These are phyloP conservation scores for Neoboletus brunneissimus DNA, from an alignment of 768 basidiomycete species.

Conservation along the genomic window DNA sequence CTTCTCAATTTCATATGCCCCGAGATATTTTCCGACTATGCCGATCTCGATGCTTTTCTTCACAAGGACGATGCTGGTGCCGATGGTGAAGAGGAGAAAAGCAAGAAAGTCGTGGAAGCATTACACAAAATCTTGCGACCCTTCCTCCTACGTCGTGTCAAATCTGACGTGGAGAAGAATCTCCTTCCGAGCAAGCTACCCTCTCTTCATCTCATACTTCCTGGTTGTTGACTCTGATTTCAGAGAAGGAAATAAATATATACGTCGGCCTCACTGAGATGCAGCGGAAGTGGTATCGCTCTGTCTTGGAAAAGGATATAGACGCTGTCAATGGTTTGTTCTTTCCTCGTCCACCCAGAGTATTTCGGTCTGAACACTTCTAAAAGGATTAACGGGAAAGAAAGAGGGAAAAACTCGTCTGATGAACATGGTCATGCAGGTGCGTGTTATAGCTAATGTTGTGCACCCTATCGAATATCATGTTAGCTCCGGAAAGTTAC, in stretches of 20 bases:
- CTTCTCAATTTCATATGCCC: conserved; percentile 95
- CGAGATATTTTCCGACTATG: conserved; percentile 89
- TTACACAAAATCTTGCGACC: conserved; percentile 95
- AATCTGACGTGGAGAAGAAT: conserved; percentile 95
- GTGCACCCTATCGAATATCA: background rate
- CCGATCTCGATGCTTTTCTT: conserved; percentile 91
- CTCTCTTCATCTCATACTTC: background rate
- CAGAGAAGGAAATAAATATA: conserved; percentile 98
- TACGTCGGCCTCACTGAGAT: conserved; percentile 96
- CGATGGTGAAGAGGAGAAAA: conserved; percentile 76
- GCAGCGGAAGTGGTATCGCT: conserved; percentile 98
- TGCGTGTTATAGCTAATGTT: conserved; percentile 27
- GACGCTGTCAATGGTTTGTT: conserved; percentile 90
- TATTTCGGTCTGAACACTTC: background rate
- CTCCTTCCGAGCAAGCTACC: conserved; percentile 73
- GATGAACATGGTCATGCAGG: conserved; percentile 99
- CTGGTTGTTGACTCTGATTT: background rate
- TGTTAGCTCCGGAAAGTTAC: conserved; percentile 73
- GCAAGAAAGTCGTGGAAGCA: conserved; percentile 93
- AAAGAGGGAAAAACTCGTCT: conserved; percentile 97
- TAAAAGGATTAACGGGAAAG: conserved; percentile 82
- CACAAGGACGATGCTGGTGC: conserved; percentile 75
- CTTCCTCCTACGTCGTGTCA: conserved; percentile 91
- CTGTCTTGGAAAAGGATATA: conserved; percentile 95
- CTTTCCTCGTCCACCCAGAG: background rate